Conservation (phyloP, 768 basidiomycete species). For the Fibroporia radiculosa region DNA sequence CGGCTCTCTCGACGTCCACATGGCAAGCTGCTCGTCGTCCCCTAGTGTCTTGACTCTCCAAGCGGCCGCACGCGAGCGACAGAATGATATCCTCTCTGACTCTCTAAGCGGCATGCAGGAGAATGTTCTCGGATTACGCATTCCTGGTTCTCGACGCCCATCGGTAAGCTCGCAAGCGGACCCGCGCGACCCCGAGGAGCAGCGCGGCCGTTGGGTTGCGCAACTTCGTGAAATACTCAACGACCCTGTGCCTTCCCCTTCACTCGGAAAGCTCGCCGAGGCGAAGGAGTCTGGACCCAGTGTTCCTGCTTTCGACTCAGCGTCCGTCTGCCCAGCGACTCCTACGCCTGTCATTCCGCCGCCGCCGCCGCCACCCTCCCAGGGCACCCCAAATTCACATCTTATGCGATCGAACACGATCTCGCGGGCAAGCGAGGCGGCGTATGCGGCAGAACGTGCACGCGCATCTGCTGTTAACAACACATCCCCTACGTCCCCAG, state of each 20-base stretch:
- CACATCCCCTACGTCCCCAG: conserved; percentile 2
- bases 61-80: conserved; percentile 12
- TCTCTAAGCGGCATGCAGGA: conserved; percentile 7
- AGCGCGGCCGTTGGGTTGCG: conserved; percentile 3
- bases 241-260: conserved; percentile 2
- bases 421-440: conserved; percentile 12
- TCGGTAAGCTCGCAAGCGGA: not conserved
- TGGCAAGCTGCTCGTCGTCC: conserved; percentile 22
- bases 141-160: conserved; percentile 1
- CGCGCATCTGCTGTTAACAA: conserved; percentile 13
- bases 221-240: conserved; percentile 14
- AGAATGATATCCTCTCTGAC: conserved; percentile 6
- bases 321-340: conserved; percentile 14
- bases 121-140: conserved; percentile 10
- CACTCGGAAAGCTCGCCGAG: too few species aligned
- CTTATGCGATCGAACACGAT: conserved; percentile 1
- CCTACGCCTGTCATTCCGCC: conserved; percentile 6
- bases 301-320: conserved; percentile 12
- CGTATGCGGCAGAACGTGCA: conserved; percentile 12
- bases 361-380: conserved; percentile 8
- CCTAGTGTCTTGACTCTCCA: conserved; percentile 11
- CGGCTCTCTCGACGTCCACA: conserved; percentile 18
- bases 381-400: conserved; percentile 2
- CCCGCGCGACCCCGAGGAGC: conserved; percentile 10
- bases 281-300: conserved; percentile 2